These are phyloP conservation scores for Dichotomocladium elegans DNA, from an alignment of 371 early-diverging fungal species.

Conservation along the genomic window DNA sequence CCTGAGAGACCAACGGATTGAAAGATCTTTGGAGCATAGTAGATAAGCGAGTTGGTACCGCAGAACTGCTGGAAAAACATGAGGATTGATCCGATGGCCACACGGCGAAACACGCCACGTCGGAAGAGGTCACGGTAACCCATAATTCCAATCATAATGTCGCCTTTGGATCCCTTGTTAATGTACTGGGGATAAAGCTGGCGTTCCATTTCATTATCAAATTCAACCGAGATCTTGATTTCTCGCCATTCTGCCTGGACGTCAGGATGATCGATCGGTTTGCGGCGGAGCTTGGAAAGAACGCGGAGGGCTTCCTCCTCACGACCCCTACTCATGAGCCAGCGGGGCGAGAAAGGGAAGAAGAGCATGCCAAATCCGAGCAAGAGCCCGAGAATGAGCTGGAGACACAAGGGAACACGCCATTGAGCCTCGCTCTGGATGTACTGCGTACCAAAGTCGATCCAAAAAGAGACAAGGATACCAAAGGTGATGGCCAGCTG, in stretches of 20 bases:
- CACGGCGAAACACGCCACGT: conserved; percentile 55
- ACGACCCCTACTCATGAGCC: conserved; percentile 67
- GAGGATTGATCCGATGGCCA: conserved; percentile 60
- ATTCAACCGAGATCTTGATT: conserved; percentile 65
- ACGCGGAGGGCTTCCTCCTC: conserved; percentile 67
- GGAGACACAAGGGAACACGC: conserved; percentile 79
- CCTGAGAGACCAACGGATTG: conserved; percentile 59
- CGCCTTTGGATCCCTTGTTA: conserved; percentile 13
- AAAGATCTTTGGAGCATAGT: conserved; percentile 71
- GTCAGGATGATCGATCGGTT: conserved; percentile 42
- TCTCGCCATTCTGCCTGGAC: conserved; percentile 72
- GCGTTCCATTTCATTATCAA: conserved; percentile 59
- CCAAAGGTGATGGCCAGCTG: conserved; percentile 83
- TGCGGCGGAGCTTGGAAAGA: conserved; percentile 70
- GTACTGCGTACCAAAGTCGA: conserved; percentile 57
- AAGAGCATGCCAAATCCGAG: conserved; percentile 65
- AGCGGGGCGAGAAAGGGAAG: conserved; percentile 90
- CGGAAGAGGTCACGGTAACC: conserved; percentile 72
- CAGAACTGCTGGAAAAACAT: conserved; percentile 74
- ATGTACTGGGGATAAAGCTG: conserved; percentile 30
- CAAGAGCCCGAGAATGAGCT: conserved; percentile 69
- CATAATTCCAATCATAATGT: conserved; percentile 44
- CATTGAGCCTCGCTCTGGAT: conserved; percentile 57
- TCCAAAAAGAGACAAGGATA: conserved; percentile 67
- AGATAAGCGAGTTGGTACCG: conserved; percentile 72